These are phyloP conservation scores for Corchorus olitorius DNA, from an alignment of 345 rosid species.

Conservation along the genomic window DNA sequence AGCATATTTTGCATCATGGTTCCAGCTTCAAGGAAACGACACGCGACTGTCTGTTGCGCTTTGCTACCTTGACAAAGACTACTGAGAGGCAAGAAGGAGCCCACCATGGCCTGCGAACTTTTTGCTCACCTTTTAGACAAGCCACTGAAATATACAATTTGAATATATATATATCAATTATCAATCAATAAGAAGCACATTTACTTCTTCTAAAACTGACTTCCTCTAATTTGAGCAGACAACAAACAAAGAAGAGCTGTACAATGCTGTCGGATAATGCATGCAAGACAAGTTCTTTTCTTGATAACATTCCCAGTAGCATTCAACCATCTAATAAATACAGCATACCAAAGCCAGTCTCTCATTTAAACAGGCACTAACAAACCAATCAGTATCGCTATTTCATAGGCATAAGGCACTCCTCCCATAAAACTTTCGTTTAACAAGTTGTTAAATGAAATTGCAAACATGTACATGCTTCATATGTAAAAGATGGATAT, in stretches of 20 bases:
- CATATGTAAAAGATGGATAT: not conserved
- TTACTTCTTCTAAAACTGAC: not conserved
- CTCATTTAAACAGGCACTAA: not conserved
- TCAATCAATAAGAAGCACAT: not conserved
- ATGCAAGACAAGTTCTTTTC: not conserved
- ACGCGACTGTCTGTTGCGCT: slow-evolving; percentile 92
- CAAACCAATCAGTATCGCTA: not conserved
- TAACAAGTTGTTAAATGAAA: not conserved
- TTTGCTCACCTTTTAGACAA: slow-evolving; percentile 96
- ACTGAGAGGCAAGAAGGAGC: slow-evolving; percentile 89
- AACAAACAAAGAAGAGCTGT: not conserved
- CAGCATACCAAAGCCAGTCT: not conserved
- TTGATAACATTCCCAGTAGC: not conserved
- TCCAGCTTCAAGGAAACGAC: slow-evolving; percentile 98
- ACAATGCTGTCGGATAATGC: not conserved
- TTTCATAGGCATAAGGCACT: not conserved
- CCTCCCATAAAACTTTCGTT: not conserved
- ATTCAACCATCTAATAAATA: not conserved
- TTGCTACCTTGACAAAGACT: slow-evolving; percentile 81
- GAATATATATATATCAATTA: not conserved
- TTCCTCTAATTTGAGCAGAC: not conserved
- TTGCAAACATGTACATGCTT: not conserved
- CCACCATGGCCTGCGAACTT: slow-evolving; percentile 98
- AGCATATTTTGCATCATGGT: slow-evolving; percentile 56
- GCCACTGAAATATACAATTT: slow-evolving; percentile 59